Conservation (phyloP, 176 grass and related monocot genomes). For the Carex kokanica region DNA sequence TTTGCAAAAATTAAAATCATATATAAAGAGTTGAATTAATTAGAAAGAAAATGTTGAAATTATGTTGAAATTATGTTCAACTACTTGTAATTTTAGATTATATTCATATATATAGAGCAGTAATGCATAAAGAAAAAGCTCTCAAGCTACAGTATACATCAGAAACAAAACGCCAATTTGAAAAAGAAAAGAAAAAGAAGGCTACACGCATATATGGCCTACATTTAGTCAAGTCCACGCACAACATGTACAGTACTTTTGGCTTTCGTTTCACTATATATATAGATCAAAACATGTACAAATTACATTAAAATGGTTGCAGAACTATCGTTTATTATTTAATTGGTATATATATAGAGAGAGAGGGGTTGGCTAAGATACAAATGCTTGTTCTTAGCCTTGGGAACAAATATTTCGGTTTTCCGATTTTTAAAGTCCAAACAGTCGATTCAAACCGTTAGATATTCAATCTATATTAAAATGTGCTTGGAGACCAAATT, state of each 20-base stretch:
- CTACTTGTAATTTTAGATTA: not conserved
- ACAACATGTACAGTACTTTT: not conserved
- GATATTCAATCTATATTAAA: too few relatives aligned
- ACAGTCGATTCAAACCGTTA: too few relatives aligned
- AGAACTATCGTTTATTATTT: not conserved
- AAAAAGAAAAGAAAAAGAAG: not conserved
- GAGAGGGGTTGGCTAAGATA: too few relatives aligned
- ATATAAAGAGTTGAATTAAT: not conserved
- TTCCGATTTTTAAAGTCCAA: too few relatives aligned
- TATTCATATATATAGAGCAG: not conserved
- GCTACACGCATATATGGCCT: not conserved
- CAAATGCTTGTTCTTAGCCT: too few relatives aligned
- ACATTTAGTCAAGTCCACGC: slow-evolving; percentile 3
- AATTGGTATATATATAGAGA: not conserved
- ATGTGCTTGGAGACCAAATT: too few relatives aligned
- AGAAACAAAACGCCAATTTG: slow-evolving; percentile 3
- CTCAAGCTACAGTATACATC: not conserved
- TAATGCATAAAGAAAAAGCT: not conserved
- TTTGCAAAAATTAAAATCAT: not conserved
- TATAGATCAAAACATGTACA: not conserved
- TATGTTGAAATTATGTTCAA: not conserved
- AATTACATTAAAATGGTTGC: not conserved
- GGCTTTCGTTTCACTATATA: not conserved
- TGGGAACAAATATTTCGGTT: too few relatives aligned
- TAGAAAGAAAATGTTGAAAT: not conserved